phyloP scores from a whole-genome alignment of 139 green algal genomes.

The Tetraselmis chui region DNA sequence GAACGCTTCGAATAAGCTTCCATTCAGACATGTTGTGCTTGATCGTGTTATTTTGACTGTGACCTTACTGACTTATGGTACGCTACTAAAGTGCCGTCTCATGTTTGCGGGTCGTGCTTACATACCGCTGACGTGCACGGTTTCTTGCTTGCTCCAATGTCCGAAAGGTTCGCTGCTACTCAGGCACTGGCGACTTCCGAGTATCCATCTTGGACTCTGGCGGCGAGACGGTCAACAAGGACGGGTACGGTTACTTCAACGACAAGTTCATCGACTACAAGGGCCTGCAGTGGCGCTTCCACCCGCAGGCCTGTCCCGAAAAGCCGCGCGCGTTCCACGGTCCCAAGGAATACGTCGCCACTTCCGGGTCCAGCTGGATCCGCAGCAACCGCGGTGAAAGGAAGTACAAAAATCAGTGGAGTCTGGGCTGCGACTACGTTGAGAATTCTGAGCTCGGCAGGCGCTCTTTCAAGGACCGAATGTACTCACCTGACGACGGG shows the following conservation, averaged over 20 bases:
- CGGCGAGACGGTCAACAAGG: not conserved
- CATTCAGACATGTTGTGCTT: not conserved
- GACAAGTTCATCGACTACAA: not conserved
- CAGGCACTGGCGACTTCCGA: not conserved
- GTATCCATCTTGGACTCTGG: not conserved
- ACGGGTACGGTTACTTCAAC: not conserved
- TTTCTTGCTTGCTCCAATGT: too few relatives aligned
- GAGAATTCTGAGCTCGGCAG: not conserved
- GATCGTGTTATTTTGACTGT: not conserved
- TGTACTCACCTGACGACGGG: not conserved
- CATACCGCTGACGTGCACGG: too few relatives aligned
- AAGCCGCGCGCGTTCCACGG: not conserved
- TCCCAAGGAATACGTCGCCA: not conserved
- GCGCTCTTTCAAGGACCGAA: not conserved
- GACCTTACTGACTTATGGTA: too few relatives aligned
- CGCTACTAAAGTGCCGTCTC: too few relatives aligned
- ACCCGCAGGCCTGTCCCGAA: not conserved
- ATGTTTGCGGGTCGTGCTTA: too few relatives aligned
- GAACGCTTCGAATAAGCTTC: too few relatives aligned
- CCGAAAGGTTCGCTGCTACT: not conserved
- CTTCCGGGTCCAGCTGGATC: not conserved
- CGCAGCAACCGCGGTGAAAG: not conserved
- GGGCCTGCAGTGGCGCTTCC: not conserved
- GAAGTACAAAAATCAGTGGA: not conserved
- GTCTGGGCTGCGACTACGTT: not conserved